Percentiles rank a stretch among this genome's conserved stretches.
These are phyloP conservation scores for Rutstroemia sp. DNA, from an alignment of 2,329 filamentous ascomycete species.

Conservation along the genomic window DNA sequence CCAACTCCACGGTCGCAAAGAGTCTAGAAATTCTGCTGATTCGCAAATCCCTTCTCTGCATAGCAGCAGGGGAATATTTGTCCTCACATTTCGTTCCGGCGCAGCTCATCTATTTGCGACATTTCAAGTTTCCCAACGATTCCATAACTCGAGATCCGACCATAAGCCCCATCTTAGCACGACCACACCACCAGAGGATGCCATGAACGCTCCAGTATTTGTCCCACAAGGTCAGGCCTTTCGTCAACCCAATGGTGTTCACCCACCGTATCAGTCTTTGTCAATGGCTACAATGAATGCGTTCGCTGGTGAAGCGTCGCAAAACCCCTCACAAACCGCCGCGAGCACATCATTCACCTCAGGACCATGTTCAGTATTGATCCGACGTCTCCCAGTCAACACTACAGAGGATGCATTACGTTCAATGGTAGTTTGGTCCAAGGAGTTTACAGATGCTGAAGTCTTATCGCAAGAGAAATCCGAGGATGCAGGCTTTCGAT, in stretches of 20 bases:
- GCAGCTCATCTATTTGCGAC: conserved; percentile 7
- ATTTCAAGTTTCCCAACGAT: conserved; percentile 9
- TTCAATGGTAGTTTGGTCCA: conserved; percentile 51
- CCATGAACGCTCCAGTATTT: conserved; percentile 29
- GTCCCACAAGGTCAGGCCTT: conserved; percentile 27
- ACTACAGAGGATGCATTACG: conserved; percentile 47
- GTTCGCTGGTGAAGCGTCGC: conserved; percentile 21
- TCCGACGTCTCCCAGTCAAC: conserved; percentile 47
- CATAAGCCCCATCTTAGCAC: conserved; percentile 18
- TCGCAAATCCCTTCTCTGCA: neutral
- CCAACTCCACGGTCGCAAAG: conserved; percentile 9
- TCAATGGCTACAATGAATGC: conserved; percentile 28
- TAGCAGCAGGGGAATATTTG: neutral
- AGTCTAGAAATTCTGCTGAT: conserved; percentile 3
- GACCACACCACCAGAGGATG: conserved; percentile 26
- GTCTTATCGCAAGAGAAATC: conserved; percentile 43
- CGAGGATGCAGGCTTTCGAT: conserved; percentile 42
- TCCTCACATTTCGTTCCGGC: neutral
- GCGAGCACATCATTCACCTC: conserved; percentile 17
- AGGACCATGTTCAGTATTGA: conserved; percentile 38
- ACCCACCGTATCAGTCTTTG: conserved; percentile 26
- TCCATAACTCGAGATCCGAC: conserved; percentile 9
- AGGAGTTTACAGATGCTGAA: conserved; percentile 46
- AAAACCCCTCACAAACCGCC: conserved; percentile 18
- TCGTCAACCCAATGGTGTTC: conserved; percentile 24